Evolutionary conservation across 805 yeast species (phyloP).

Genomic region (Ogataea ramenticola): DNA sequence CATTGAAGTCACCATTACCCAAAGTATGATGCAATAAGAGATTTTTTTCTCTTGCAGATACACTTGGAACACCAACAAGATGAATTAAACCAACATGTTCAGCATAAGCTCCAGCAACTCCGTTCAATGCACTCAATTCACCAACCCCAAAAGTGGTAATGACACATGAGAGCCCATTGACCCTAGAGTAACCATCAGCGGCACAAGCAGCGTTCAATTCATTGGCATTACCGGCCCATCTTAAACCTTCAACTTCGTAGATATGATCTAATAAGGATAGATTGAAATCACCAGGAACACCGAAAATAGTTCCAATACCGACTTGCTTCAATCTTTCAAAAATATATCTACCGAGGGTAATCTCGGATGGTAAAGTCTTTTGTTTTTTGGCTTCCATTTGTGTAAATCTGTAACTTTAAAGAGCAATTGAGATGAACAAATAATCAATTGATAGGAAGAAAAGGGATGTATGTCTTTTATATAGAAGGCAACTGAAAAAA

Average conservation of each 20-base stretch:
- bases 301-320: conserved; percentile 63
- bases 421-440: neutral
- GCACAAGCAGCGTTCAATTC: conserved; percentile 86
- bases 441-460: neutral
- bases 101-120: conserved; percentile 83
- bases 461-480: too few relatives aligned
- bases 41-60: conserved; percentile 64
- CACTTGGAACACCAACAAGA: conserved; percentile 81
- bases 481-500: too few relatives aligned
- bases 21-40: conserved; percentile 75
- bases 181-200: conserved; percentile 82
- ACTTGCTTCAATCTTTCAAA: conserved; percentile 75
- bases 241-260: conserved; percentile 65
- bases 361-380: conserved; percentile 19
- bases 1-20: conserved; percentile 78
- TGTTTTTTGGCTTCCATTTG: conserved; percentile 5
- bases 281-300: conserved; percentile 81
- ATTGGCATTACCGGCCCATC: conserved; percentile 90
- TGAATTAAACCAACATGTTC: conserved; percentile 84
- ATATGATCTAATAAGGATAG: conserved; percentile 63
- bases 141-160: conserved; percentile 91
- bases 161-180: conserved; percentile 67
- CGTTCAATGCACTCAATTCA: conserved; percentile 77
- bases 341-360: conserved; percentile 68
- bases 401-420: neutral